Percentiles rank a stretch among this genome's conserved stretches.
Evolutionary conservation across 2,329 filamentous ascomycete species (phyloP).

Genomic region (Lanzia echinophila): DNA sequence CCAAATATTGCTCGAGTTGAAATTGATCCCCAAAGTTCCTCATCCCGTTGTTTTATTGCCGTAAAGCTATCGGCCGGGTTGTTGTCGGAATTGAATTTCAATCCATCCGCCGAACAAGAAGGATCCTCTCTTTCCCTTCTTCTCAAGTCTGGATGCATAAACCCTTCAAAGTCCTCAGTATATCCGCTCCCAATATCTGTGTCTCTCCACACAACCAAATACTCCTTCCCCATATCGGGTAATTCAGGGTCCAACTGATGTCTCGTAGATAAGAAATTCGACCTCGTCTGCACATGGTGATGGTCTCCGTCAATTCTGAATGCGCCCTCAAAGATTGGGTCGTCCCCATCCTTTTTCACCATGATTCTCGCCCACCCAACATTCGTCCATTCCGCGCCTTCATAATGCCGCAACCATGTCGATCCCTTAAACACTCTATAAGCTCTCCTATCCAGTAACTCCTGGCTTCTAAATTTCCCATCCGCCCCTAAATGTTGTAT

Average conservation of each 20-base stretch:
- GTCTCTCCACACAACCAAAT: conserved; percentile 88
- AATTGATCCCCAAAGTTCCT: conserved; percentile 51
- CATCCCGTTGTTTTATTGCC: conserved; percentile 38
- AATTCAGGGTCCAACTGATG: conserved; percentile 61
- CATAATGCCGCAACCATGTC: conserved; percentile 59
- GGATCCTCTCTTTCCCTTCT: conserved; percentile 30
- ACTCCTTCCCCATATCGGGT: conserved; percentile 52
- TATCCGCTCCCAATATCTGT: conserved; percentile 60
- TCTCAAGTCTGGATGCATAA: conserved; percentile 40
- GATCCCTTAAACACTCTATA: conserved; percentile 82
- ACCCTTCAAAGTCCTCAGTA: conserved; percentile 37
- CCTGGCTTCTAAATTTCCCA: conserved; percentile 59
- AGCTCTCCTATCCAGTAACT: conserved; percentile 62
- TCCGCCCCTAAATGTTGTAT: conserved; percentile 67
- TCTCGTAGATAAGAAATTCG: conserved; percentile 67
- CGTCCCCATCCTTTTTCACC: conserved; percentile 65
- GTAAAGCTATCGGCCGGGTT: conserved; percentile 55
- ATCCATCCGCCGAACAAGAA: conserved; percentile 66
- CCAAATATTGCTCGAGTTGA: conserved; percentile 63
- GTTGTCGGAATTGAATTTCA: conserved; percentile 71
- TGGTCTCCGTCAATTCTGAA: conserved; percentile 76
- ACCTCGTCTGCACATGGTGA: conserved; percentile 76
- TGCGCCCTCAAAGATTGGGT: conserved; percentile 82
- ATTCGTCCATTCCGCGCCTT: conserved; percentile 62
- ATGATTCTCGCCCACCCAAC: conserved; percentile 84